Conservation (phyloP, 441 rosid species). For the Eugenia klotzschiana region DNA sequence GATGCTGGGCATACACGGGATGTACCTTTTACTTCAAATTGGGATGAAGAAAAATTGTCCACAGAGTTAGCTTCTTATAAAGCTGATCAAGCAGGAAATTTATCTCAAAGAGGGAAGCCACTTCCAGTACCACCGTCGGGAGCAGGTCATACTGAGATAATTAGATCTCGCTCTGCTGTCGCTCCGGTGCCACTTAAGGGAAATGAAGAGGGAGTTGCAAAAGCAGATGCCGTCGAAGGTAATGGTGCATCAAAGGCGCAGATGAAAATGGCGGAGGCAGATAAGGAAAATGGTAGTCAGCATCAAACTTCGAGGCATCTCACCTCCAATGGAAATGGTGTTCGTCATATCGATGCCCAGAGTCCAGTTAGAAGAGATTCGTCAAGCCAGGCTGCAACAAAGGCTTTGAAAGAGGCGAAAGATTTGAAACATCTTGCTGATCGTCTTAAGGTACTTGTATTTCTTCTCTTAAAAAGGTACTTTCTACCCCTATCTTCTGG, state of each 20-base stretch:
- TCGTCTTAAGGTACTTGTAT: conserved; percentile 57
- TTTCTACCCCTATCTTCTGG: not conserved
- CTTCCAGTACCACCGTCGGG: conserved; percentile 29
- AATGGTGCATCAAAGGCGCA: conserved; percentile 23
- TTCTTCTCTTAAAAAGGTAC: conserved; percentile 2
- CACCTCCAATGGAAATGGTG: conserved; percentile 37
- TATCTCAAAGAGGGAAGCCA: conserved; percentile 25
- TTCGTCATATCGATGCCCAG: conserved; percentile 38
- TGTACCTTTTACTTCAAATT: conserved; percentile 19
- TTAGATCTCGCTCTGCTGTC: conserved; percentile 10
- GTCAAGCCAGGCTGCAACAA: conserved; percentile 54
- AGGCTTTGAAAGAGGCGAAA: conserved; percentile 83
- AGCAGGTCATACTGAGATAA: conserved; percentile 30
- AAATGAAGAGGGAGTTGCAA: conserved; percentile 13
- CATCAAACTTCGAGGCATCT: conserved; percentile 25
- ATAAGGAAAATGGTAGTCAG: conserved; percentile 31
- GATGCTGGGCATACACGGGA: conserved; percentile 23
- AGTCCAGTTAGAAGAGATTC: conserved; percentile 68
- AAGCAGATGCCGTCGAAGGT: conserved; percentile 15
- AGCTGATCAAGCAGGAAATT: conserved; percentile 22
- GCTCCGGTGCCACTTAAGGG: conserved; percentile 22
- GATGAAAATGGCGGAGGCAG: conserved; percentile 31
- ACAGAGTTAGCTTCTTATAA: conserved; percentile 13
- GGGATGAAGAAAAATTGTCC: conserved; percentile 16
- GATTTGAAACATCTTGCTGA: conserved; percentile 90